phyloP scores from a whole-genome alignment of 2,329 filamentous ascomycete species.

The Penicillium sp. region DNA sequence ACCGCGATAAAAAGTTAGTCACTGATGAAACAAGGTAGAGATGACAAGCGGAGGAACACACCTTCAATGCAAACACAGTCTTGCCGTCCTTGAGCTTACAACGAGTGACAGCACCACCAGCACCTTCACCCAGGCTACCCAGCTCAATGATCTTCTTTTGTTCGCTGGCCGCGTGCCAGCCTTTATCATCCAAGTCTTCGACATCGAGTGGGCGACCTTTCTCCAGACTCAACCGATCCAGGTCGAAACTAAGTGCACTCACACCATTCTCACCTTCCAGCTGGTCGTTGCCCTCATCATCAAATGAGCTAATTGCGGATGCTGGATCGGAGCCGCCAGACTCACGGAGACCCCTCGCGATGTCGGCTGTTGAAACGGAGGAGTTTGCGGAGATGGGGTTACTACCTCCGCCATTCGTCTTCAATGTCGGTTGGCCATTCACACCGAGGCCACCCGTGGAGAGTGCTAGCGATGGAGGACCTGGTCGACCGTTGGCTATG shows the following conservation, averaged over 20 bases:
- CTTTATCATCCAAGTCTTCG: conserved; percentile 90
- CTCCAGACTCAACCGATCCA: conserved; percentile 79
- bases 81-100: conserved; percentile 88
- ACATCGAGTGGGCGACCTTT: conserved; percentile 83
- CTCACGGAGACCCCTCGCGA: conserved; percentile 68
- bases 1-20: background rate
- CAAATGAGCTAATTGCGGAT: conserved; percentile 81
- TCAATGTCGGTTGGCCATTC: conserved; percentile 73
- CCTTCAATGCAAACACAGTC: conserved; percentile 94
- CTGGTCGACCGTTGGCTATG: conserved; percentile 52
- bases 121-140: conserved; percentile 88
- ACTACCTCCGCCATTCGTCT: conserved; percentile 64
- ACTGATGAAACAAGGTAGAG: background rate
- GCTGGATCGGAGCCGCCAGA: conserved; percentile 77
- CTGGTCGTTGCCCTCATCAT: conserved; percentile 68
- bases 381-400: conserved; percentile 82
- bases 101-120: conserved; percentile 90
- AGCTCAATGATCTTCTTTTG: conserved; percentile 85
- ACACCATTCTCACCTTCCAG: conserved; percentile 84
- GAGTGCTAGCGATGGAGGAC: conserved; percentile 52
- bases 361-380: conserved; percentile 81
- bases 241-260: conserved; percentile 70
- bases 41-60: conserved; percentile 39
- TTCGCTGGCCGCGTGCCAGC: conserved; percentile 89
- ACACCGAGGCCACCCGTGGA: conserved; percentile 75